These are phyloP conservation scores for Amphichorda felina DNA, from an alignment of 2,329 filamentous ascomycete genomes.

Conservation along the genomic window DNA sequence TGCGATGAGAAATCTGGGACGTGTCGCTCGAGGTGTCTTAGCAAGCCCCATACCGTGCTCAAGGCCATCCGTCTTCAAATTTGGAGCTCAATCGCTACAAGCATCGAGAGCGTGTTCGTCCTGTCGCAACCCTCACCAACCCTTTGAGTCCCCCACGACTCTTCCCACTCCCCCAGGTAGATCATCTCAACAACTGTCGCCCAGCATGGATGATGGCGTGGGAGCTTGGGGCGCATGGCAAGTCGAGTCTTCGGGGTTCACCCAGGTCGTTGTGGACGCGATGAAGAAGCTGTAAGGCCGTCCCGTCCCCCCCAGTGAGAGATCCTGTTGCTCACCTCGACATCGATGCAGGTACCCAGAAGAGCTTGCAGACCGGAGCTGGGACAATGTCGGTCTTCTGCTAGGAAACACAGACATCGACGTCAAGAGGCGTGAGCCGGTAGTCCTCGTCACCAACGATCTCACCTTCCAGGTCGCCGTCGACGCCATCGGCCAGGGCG, in stretches of 20 bases:
- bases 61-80: too few relatives aligned
- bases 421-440: conserved; percentile 14
- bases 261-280: conserved; percentile 55
- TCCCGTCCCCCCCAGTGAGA: not conserved
- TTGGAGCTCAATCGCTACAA: not conserved
- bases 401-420: conserved; percentile 28
- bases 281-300: conserved; percentile 67
- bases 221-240: conserved; percentile 27
- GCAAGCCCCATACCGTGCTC: not conserved
- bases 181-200: not conserved
- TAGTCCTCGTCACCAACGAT: conserved; percentile 64
- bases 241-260: conserved; percentile 27
- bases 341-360: conserved; percentile 76
- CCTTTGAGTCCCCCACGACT: too few relatives aligned
- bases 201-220: conserved; percentile 11
- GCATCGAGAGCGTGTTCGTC: conserved; percentile 1
- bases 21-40: not conserved
- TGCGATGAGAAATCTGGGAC: not conserved
- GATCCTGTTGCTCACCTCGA: not conserved
- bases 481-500: conserved; percentile 70
- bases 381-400: conserved; percentile 93
- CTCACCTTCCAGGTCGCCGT: conserved; percentile 80
- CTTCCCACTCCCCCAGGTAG: too few relatives aligned
- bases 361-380: conserved; percentile 75
- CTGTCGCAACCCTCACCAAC: too few relatives aligned